Evolutionary conservation across 2,329 filamentous ascomycete genomes (phyloP), one percentile per base, ranked within the genome.

Genomic region (Phyllachora maydis): DNA sequence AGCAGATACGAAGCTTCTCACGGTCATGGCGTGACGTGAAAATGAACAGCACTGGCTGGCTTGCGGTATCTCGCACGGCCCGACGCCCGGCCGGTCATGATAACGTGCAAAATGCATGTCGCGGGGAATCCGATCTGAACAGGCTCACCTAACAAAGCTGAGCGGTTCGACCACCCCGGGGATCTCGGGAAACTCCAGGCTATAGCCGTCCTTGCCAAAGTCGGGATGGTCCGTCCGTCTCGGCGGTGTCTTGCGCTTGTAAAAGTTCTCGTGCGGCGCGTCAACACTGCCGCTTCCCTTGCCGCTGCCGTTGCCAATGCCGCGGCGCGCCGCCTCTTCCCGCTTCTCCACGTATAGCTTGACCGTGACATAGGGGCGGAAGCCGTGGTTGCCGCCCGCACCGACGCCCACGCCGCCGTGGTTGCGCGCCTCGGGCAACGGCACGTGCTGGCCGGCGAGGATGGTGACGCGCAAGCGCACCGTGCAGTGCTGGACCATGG

Each of bases 281-380:
- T n/a, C n/a, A n/a, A n/a, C n/a, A n/a, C n/a, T n/a, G n/a, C n/a
- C n/a, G n/a, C n/a, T n/a, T n/a, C n/a, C n/a, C n/a, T n/a, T n/a
- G n/a, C n/a, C n/a, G n/a, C n/a, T n/a, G n/a, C n/a, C n/a, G n/a
- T n/a, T n/a, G n/a, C n/a, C n/a, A n/a, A n/a, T n/a, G n/a, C n/a
- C n/a, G n/a, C n/a, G n/a, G n/a, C n/a, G n/a, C 28, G 23, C 37
- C 32, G 16, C 36, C 34, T 46, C 56, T 29, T 45, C 45, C 6
- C 43, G 40, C 29, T 57, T 75, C 39, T 88, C 81, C 10, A 83
- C 66, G 43, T 90, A 79, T 26, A 93, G 48, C 41, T 88, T 75
- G 31, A 72, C 73, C 41, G 74, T 81, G 36, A 92, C 62, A 28
- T 76, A 65, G 2, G 79, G 79, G 18, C 68, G 65, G 30, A 88